A percentile compares a stretch with the other conserved stretches of the same genome.
Conservation (phyloP, 1,284 basidiomycete species). For the Moesziomyces globuligerus region DNA sequence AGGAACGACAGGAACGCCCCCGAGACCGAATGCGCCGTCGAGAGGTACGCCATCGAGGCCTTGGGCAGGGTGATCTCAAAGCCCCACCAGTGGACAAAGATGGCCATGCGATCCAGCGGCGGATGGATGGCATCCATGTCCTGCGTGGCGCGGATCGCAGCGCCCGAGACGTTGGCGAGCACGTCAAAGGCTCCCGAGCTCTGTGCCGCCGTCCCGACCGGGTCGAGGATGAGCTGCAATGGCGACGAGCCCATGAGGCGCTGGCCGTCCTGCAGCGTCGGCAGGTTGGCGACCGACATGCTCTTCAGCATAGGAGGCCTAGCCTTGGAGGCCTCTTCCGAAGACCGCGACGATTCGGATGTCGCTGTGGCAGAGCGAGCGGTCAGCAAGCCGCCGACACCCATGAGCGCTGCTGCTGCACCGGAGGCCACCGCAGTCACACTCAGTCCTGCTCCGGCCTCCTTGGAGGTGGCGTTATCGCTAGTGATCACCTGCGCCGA, state of each 20-base stretch:
- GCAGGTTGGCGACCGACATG: conserved; percentile 31
- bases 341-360: neutral
- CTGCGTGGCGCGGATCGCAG: conserved; percentile 37
- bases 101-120: conserved; percentile 59
- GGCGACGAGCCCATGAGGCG: conserved; percentile 45
- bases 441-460: conserved; percentile 1
- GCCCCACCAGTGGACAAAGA: conserved; percentile 65
- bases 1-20: conserved; percentile 57
- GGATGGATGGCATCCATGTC: conserved; percentile 51
- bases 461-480: neutral
- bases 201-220: conserved; percentile 30
- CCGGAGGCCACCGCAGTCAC: conserved; percentile 20
- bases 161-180: conserved; percentile 50
- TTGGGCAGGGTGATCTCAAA: conserved; percentile 61
- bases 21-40: conserved; percentile 56
- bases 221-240: conserved; percentile 47
- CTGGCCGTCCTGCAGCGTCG: conserved; percentile 29
- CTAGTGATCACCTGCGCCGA: conserved; percentile 5
- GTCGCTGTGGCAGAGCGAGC: conserved; percentile 1
- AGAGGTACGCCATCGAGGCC: conserved; percentile 55
- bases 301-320: conserved; percentile 37
- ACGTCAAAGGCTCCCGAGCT: conserved; percentile 53
- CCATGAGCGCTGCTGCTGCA: conserved; percentile 31
- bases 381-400: conserved; percentile 26
- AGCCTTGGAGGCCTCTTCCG: neutral